Percentiles rank a stretch among this genome's conserved stretches.
These are phyloP conservation scores for Scheffersomyces quercinus DNA, from an alignment of 1,139 yeast species.

Conservation along the genomic window DNA sequence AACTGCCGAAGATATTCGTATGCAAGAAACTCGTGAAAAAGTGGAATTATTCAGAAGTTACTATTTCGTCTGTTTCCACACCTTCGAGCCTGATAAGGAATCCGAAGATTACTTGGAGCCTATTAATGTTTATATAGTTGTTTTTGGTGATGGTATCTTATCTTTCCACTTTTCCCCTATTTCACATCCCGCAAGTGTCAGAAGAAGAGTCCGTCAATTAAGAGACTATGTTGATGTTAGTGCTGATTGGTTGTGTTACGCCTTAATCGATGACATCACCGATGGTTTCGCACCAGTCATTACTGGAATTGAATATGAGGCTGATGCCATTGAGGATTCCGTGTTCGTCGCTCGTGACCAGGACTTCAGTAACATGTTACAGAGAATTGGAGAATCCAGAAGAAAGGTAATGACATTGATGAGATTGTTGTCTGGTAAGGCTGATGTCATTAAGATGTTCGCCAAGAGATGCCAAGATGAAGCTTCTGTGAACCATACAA, in stretches of 20 bases:
- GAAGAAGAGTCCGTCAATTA: slow-evolving; percentile 88
- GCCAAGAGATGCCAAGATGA: slow-evolving; percentile 93
- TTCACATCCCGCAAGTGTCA: slow-evolving; percentile 79
- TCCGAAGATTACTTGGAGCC: slow-evolving; percentile 85
- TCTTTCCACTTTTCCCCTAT: slow-evolving; percentile 87
- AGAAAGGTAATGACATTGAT: slow-evolving; percentile 89
- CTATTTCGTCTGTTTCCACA: slow-evolving; percentile 81
- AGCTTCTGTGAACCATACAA: slow-evolving; percentile 18
- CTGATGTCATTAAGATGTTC: slow-evolving; percentile 96
- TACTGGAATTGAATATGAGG: slow-evolving; percentile 83
- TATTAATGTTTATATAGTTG: slow-evolving; percentile 83
- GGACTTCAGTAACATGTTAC: slow-evolving; percentile 73
- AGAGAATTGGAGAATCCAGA: slow-evolving; percentile 84
- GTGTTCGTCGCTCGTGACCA: slow-evolving; percentile 37
- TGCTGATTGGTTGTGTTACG: slow-evolving; percentile 94
- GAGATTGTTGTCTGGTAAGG: slow-evolving; percentile 89
- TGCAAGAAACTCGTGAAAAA: slow-evolving; percentile 85
- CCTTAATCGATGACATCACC: slow-evolving; percentile 88
- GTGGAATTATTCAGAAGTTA: slow-evolving; percentile 75
- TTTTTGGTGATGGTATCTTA: slow-evolving; percentile 78
- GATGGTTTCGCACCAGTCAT: slow-evolving; percentile 93
- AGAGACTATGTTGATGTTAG: slow-evolving; percentile 85
- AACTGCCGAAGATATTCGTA: slow-evolving; percentile 81
- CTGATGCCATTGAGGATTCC: slow-evolving; percentile 88
- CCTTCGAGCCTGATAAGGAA: slow-evolving; percentile 74